phyloP scores from a whole-genome alignment of 352 stramenopile genomes.

The Phytophthora fragariaefolia region DNA sequence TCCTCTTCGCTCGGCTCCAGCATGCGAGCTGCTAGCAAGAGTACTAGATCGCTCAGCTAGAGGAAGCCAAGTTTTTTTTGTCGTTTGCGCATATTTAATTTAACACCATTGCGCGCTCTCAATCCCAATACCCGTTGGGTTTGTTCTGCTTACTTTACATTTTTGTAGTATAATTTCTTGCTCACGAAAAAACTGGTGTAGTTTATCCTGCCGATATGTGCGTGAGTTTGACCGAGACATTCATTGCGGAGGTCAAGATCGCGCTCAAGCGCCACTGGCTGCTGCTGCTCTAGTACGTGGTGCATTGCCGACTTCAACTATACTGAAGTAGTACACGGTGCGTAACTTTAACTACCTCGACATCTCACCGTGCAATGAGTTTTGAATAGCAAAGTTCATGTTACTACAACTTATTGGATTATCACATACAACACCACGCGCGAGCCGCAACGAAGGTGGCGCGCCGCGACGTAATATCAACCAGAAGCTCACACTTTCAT shows the following conservation, averaged over 20 bases:
- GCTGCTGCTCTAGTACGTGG: constrained; percentile 50
- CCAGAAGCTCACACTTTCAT: constrained; percentile 21
- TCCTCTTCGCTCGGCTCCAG: constrained; percentile 7
- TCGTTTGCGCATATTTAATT: constrained; percentile 59
- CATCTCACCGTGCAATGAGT: too few relatives aligned
- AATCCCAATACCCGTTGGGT: too few relatives aligned
- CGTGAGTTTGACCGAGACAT: constrained; percentile 40
- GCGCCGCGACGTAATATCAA: background rate
- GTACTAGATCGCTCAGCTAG: constrained; percentile 7
- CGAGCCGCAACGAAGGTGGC: background rate
- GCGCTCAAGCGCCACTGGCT: constrained; percentile 53
- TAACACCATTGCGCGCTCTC: background rate
- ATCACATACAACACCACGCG: constrained; percentile 7
- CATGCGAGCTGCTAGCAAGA: constrained; percentile 13
- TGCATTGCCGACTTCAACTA: constrained; percentile 58
- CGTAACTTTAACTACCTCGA: background rate
- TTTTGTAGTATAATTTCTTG: too few relatives aligned
- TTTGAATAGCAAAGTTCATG: constrained; percentile 6
- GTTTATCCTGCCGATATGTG: too few relatives aligned
- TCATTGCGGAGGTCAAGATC: constrained; percentile 53
- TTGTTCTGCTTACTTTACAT: too few relatives aligned
- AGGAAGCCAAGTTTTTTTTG: constrained; percentile 38
- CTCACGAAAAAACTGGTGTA: too few relatives aligned
- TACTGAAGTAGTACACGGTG: too few relatives aligned
- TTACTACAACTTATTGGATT: constrained; percentile 13